Evolutionary conservation across 306 rosid genomes (phyloP).

Genomic region (Calophaca sinica): DNA sequence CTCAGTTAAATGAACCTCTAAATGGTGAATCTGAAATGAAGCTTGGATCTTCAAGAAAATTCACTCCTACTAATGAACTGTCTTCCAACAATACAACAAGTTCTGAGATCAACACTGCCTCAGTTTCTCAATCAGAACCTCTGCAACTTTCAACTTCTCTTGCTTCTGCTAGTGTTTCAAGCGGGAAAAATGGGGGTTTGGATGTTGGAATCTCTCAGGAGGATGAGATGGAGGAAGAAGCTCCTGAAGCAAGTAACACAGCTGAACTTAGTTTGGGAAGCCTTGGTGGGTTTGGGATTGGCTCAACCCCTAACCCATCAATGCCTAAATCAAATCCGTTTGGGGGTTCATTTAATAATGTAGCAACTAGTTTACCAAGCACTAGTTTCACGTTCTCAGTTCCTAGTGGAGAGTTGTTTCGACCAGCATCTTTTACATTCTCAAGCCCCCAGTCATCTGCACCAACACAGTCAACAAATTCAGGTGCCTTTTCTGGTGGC

Average conservation of each 20-base stretch:
- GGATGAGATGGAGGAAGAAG: slow-evolving; percentile 97
- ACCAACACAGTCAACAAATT: slow-evolving; percentile 59
- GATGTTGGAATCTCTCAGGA: slow-evolving; percentile 62
- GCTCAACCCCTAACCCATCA: slow-evolving; percentile 59
- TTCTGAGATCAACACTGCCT: slow-evolving; percentile 41
- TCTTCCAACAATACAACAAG: slow-evolving; percentile 42
- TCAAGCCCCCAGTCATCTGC: slow-evolving; percentile 64
- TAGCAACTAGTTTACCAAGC: slow-evolving; percentile 49
- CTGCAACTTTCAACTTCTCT: slow-evolving; percentile 54
- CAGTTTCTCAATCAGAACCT: slow-evolving; percentile 52
- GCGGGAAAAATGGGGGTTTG: slow-evolving; percentile 52
- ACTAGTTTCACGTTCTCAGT: slow-evolving; percentile 54
- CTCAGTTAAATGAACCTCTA: slow-evolving; percentile 45
- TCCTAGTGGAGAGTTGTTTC: slow-evolving; percentile 78
- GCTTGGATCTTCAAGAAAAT: slow-evolving; percentile 51
- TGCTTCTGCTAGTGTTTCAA: slow-evolving; percentile 49
- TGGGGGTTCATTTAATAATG: slow-evolving; percentile 74
- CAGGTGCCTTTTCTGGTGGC: slow-evolving; percentile 69
- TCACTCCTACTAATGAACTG: slow-evolving; percentile 35
- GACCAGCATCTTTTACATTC: slow-evolving; percentile 84
- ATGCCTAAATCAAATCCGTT: slow-evolving; percentile 75
- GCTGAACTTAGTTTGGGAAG: slow-evolving; percentile 65
- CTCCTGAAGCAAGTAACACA: slow-evolving; percentile 67
- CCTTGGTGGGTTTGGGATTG: slow-evolving; percentile 70
- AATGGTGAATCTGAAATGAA: slow-evolving; percentile 48